These are phyloP conservation scores for Vachellia pachyceras DNA, from an alignment of 306 rosid genomes.

Conservation along the genomic window DNA sequence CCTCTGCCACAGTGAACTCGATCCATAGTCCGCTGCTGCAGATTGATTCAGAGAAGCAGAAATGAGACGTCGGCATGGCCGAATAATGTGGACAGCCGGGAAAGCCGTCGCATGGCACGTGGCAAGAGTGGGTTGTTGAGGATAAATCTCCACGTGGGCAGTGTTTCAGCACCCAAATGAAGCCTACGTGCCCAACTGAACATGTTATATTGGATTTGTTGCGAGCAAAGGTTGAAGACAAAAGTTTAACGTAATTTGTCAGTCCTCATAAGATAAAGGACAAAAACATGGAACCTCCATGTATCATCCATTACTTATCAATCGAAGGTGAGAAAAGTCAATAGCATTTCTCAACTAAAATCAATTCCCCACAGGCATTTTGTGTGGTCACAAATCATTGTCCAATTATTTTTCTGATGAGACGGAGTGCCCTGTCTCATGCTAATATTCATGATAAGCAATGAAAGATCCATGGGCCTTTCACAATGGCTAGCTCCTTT, in stretches of 20 bases:
- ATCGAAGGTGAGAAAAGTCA: background rate
- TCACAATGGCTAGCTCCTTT: slow-evolving; percentile 22
- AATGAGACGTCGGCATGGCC: too few relatives aligned
- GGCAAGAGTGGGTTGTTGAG: slow-evolving; percentile 39
- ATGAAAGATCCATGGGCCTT: slow-evolving; percentile 42
- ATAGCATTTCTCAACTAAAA: slow-evolving; percentile 10
- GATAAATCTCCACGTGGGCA: slow-evolving; percentile 46
- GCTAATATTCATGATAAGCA: slow-evolving; percentile 41
- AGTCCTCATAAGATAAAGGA: background rate
- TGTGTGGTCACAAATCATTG: slow-evolving; percentile 44
- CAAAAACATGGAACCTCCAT: slow-evolving; percentile 28
- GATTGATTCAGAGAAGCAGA: too few relatives aligned
- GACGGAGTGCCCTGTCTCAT: slow-evolving; percentile 36
- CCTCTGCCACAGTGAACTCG: background rate
- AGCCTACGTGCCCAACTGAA: slow-evolving; percentile 43
- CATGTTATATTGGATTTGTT: slow-evolving; percentile 36
- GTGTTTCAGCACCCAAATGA: slow-evolving; percentile 38
- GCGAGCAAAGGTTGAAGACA: slow-evolving; percentile 34
- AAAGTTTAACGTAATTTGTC: background rate
- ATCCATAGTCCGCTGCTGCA: too few relatives aligned
- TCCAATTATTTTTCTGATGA: slow-evolving; percentile 39
- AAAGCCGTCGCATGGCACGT: background rate
- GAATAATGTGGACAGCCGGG: background rate
- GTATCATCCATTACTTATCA: background rate
- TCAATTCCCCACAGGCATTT: slow-evolving; percentile 31